Percentiles rank a stretch among this genome's conserved stretches.
Conservation (phyloP, 2,329 filamentous ascomycete genomes). For the Fusarium vanettenii region DNA sequence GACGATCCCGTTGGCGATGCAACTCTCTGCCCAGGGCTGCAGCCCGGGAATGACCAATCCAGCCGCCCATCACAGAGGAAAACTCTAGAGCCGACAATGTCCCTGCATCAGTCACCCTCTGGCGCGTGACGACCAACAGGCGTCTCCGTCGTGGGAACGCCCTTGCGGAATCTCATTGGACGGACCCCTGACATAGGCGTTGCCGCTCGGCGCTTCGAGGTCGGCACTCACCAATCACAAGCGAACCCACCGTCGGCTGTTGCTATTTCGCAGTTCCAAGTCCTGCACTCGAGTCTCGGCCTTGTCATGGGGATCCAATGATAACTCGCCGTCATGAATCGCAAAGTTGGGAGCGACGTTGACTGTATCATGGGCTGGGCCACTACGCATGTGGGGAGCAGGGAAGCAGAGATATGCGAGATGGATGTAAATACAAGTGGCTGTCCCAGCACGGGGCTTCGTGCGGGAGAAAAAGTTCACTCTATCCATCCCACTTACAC, state of each 20-base stretch:
- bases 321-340: slow-evolving; percentile 21
- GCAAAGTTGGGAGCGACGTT: slow-evolving; percentile 29
- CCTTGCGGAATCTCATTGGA: slow-evolving; percentile 41
- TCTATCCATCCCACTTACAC: slow-evolving; percentile 3
- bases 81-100: slow-evolving; percentile 21
- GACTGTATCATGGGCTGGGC: slow-evolving; percentile 23
- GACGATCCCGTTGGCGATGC: slow-evolving; percentile 7
- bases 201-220: slow-evolving; percentile 46
- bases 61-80: slow-evolving; percentile 22
- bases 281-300: slow-evolving; percentile 34
- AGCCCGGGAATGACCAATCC: slow-evolving; percentile 35
- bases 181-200: slow-evolving; percentile 32
- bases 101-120: slow-evolving; percentile 40
- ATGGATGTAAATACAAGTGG: slow-evolving; percentile 40
- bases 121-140: slow-evolving; percentile 40
- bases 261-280: slow-evolving; percentile 22
- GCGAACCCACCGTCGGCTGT: not conserved
- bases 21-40: slow-evolving; percentile 20
- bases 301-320: slow-evolving; percentile 33
- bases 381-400: slow-evolving; percentile 29
- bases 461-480: slow-evolving; percentile 1
- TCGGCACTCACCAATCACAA: slow-evolving; percentile 44
- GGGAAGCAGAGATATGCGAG: slow-evolving; percentile 6
- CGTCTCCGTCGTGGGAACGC: slow-evolving; percentile 13
- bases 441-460: slow-evolving; percentile 27